phyloP scores from a whole-genome alignment of 2,329 filamentous ascomycete genomes.

The Lasiodiplodia sp. region DNA sequence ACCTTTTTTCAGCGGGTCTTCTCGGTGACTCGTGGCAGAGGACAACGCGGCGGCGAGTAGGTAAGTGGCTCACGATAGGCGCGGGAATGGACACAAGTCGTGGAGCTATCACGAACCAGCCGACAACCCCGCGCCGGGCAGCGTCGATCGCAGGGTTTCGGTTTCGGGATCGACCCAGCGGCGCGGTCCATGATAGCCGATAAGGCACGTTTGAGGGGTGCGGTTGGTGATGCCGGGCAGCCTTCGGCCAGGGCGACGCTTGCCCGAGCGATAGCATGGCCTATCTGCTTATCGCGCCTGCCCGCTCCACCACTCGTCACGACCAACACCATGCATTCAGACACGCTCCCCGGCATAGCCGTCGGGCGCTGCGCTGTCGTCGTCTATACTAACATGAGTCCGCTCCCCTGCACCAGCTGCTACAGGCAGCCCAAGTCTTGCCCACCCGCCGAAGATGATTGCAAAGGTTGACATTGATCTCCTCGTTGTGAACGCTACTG shows the following conservation, averaged over 20 bases:
- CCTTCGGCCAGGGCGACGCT: neutral
- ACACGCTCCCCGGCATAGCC: neutral
- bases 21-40: neutral
- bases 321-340: slow-evolving; percentile 3
- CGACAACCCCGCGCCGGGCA: slow-evolving; percentile 10
- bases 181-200: slow-evolving; percentile 3
- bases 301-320: neutral
- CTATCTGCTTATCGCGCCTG: slow-evolving; percentile 16
- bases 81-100: neutral
- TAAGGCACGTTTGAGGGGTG: neutral
- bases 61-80: neutral
- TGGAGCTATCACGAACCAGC: neutral
- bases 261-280: slow-evolving; percentile 12
- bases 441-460: slow-evolving; percentile 6
- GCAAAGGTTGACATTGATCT: slow-evolving; percentile 47
- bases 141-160: slow-evolving; percentile 5
- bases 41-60: neutral
- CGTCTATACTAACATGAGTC: slow-evolving; percentile 24
- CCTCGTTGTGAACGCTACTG: slow-evolving; percentile 51
- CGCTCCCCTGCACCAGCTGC: neutral
- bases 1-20: neutral
- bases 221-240: neutral
- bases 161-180: neutral
- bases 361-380: neutral
- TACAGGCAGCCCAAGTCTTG: neutral